These are phyloP conservation scores for Blastocrithidia nonstop DNA, from an alignment of 208 protist genomes.

Conservation along the genomic window DNA sequence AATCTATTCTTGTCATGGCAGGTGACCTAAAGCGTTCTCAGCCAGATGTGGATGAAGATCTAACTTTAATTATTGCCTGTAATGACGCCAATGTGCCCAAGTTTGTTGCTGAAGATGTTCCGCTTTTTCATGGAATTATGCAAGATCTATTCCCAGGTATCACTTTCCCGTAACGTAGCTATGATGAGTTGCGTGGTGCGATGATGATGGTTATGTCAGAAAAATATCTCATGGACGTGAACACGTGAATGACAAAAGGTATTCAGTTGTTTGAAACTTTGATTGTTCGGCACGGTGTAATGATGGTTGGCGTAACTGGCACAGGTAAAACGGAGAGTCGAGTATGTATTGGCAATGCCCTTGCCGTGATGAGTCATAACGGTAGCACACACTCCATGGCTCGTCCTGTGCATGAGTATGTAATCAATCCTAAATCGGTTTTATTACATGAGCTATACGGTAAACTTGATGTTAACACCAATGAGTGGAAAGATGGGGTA, in stretches of 20 bases:
- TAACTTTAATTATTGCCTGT: slow-evolving; percentile 95
- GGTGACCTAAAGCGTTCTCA: slow-evolving; percentile 94
- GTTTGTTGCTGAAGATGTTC: slow-evolving; percentile 96
- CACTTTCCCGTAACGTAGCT: slow-evolving; percentile 87
- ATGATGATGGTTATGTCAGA: slow-evolving; percentile 65
- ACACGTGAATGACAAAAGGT: slow-evolving; percentile 87
- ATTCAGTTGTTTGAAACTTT: slow-evolving; percentile 97
- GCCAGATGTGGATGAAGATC: slow-evolving; percentile 92
- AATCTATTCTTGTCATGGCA: slow-evolving; percentile 98
- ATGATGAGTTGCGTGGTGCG: slow-evolving; percentile 81
- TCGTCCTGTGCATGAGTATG: slow-evolving; percentile 76
- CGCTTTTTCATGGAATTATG: slow-evolving; percentile 97
- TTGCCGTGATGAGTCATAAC: too few relatives aligned
- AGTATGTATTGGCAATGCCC: slow-evolving; percentile 58
- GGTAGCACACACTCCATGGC: slow-evolving; percentile 59
- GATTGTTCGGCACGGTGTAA: slow-evolving; percentile 96
- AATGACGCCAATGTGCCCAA: slow-evolving; percentile 98
- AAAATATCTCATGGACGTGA: slow-evolving; percentile 61
- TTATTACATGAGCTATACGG: slow-evolving; percentile 97
- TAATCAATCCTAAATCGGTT: slow-evolving; percentile 97
- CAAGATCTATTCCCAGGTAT: slow-evolving; percentile 96
- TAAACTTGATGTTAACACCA: slow-evolving; percentile 86
- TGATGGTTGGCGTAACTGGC: slow-evolving; percentile 96
- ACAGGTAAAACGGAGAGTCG: slow-evolving; percentile 90
- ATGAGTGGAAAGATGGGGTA: slow-evolving; percentile 90